Evolutionary conservation across 2,329 filamentous ascomycete species (phyloP).

Genomic region (Arachnomyces sp.): DNA sequence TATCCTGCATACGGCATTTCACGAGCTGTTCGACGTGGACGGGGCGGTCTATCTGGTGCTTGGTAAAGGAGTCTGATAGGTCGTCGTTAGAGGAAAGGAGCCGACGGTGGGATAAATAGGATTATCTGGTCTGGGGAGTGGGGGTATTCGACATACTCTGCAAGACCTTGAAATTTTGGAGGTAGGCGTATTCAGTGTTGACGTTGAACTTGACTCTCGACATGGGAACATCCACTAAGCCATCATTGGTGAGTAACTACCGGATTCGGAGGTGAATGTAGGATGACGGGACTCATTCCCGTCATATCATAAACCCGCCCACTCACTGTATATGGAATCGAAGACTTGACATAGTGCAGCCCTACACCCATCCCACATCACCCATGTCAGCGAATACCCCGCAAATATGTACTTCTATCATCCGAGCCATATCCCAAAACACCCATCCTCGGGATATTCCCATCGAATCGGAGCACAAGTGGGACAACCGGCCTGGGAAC

Average conservation of each 20-base stretch:
- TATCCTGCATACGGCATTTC: constrained; percentile 99
- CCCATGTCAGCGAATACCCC: constrained; percentile 4
- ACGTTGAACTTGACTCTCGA: constrained; percentile 95
- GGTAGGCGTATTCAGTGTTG: constrained; percentile 91
- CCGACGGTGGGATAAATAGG: not conserved
- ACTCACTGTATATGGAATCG: constrained; percentile 84
- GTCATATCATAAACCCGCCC: not conserved
- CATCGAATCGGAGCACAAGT: constrained; percentile 10
- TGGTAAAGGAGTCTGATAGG: constrained; percentile 61
- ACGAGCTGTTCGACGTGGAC: constrained; percentile 81
- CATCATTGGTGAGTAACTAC: constrained; percentile 3
- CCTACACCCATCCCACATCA: constrained; percentile 41
- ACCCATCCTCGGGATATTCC: no score
- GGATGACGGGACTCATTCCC: constrained; percentile 1
- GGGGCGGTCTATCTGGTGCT: constrained; percentile 80
- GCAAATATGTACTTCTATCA: not conserved
- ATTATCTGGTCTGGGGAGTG: not conserved
- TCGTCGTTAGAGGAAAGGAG: constrained; percentile 1
- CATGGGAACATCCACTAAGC: constrained; percentile 78
- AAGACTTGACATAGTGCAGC: constrained; percentile 95
- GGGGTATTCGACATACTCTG: constrained; percentile 59
- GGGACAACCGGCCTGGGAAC: constrained; percentile 2
- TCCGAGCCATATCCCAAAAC: no score
- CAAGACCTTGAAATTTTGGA: constrained; percentile 96
- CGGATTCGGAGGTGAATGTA: not conserved